Conservation (phyloP, 1,284 basidiomycete species). For the Cryptococcus neoformans region DNA sequence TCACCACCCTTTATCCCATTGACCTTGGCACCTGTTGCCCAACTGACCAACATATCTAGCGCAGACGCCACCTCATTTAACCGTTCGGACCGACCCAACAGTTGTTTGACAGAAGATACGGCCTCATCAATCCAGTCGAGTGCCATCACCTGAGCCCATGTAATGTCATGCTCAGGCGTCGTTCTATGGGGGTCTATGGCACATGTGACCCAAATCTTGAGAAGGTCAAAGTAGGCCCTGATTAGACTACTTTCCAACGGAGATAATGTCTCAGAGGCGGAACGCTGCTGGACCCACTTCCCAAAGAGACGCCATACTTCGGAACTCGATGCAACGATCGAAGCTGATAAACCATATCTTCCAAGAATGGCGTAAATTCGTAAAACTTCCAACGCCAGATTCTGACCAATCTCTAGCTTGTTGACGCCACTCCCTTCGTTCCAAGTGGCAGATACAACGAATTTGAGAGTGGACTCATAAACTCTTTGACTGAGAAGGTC, state of each 20-base stretch:
- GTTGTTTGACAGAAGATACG: constrained; percentile 23
- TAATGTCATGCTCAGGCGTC: constrained; percentile 76
- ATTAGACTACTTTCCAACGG: background rate
- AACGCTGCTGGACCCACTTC: constrained; percentile 17
- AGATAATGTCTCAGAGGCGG: background rate
- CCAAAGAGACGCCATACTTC: constrained; percentile 41
- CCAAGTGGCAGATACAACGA: constrained; percentile 55
- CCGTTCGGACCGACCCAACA: constrained; percentile 25
- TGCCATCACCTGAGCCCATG: constrained; percentile 79
- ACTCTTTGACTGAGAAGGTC: constrained; percentile 54
- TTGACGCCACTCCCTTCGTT: background rate
- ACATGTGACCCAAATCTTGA: constrained; percentile 74
- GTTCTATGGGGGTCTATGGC: constrained; percentile 86
- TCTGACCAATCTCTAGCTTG: constrained; percentile 36
- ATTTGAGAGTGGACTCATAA: constrained; percentile 69
- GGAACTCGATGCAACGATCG: constrained; percentile 26
- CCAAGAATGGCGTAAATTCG: constrained; percentile 65
- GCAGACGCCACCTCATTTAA: constrained; percentile 51
- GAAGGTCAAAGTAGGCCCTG: constrained; percentile 51
- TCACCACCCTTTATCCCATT: constrained; percentile 68
- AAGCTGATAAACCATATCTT: constrained; percentile 70
- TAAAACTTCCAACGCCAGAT: constrained; percentile 61
- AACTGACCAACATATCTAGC: constrained; percentile 51
- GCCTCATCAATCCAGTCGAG: constrained; percentile 71
- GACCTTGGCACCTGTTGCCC: constrained; percentile 68